Evolutionary conservation across 352 stramenopile genomes (phyloP), one percentile per base, ranked within the genome.

Genomic region (Phytophthora megakarya): DNA sequence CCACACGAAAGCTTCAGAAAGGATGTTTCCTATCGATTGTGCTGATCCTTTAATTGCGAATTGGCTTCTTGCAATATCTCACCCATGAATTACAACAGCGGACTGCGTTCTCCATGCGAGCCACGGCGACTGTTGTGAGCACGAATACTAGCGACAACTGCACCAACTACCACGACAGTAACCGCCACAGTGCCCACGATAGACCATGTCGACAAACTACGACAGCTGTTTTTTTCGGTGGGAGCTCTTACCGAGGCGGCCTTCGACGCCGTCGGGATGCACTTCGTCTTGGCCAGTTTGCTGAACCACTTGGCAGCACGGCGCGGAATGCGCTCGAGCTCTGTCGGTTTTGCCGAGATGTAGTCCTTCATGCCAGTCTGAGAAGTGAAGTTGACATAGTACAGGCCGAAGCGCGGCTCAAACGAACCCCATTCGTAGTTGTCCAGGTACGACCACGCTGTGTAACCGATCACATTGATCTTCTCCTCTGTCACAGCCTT

Each of bases 391-490:
- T 81, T 71, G 44, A 86, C 72, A 64, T 86, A 78, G 44, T 82
- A 83, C 8, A 86, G 58, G 0, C 76, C 76, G 38, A 81, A 86
- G 45, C 76, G 74, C 6, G 74, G 72, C 40, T 80, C 67, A 53
- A 81, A 88, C 21, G 75, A 85, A 11, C 92, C 76, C 95, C 95
- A 98, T 68, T 98, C 95, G 67, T 97, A 98, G 64, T 98, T 98
- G 70, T 98, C 93, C 53, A 98, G 70, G n/a, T 98, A 87, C 37
- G 78, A 93, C 92, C 94, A 98, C 16, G 88, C 89, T 72, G 94
- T 97, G 67, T 98, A 98, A 5, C 87, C 90, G 39, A 79, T 66
- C 23, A 98, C 59, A 32, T 70, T 62, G 33, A 87, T 75, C 9
- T 78, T 70, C 51, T 78, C 67, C 42, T 83, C 58, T 16, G 63